A percentile compares a stretch with the other conserved stretches of the same genome.
Evolutionary conservation across 2,329 filamentous ascomycete genomes (phyloP).

Genomic region (Fusarium devonianum): DNA sequence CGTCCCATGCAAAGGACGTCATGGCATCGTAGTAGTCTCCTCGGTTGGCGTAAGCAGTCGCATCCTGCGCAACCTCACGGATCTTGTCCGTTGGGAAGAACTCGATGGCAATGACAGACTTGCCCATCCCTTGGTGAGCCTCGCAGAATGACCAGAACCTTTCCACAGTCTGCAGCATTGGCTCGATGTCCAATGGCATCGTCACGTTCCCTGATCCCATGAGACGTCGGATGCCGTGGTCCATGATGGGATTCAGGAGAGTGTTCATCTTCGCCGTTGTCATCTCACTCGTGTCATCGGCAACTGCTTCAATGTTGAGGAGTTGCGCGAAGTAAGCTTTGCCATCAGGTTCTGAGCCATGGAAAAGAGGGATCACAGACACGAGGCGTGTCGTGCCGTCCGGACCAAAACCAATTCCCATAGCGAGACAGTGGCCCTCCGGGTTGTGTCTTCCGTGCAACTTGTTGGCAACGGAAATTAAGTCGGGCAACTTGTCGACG

Average conservation of each 20-base stretch:
- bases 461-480: conserved; percentile 37
- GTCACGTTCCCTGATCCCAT: conserved; percentile 39
- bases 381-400: conserved; percentile 23
- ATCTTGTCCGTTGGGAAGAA: conserved; percentile 51
- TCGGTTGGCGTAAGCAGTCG: conserved; percentile 55
- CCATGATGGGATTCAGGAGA: conserved; percentile 36
- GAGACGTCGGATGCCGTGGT: conserved; percentile 38
- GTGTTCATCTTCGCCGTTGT: conserved; percentile 33
- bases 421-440: conserved; percentile 35
- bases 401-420: conserved; percentile 34
- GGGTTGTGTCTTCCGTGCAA: conserved; percentile 25
- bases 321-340: conserved; percentile 33
- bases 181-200: conserved; percentile 47
- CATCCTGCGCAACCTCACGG: conserved; percentile 44
- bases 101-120: conserved; percentile 48
- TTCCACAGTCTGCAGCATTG: conserved; percentile 39
- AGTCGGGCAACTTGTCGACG: conserved; percentile 31
- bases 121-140: conserved; percentile 28
- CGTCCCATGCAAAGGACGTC: conserved; percentile 51
- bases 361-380: conserved; percentile 34
- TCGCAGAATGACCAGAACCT: conserved; percentile 41
- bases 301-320: conserved; percentile 14
- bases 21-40: conserved; percentile 54
- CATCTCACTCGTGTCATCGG: conserved; percentile 28
- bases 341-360: conserved; percentile 27